These are phyloP conservation scores for Pseudisothecium myosuroides DNA, from an alignment of 225 moss, liverwort and hornwort species.

Conservation along the genomic window DNA sequence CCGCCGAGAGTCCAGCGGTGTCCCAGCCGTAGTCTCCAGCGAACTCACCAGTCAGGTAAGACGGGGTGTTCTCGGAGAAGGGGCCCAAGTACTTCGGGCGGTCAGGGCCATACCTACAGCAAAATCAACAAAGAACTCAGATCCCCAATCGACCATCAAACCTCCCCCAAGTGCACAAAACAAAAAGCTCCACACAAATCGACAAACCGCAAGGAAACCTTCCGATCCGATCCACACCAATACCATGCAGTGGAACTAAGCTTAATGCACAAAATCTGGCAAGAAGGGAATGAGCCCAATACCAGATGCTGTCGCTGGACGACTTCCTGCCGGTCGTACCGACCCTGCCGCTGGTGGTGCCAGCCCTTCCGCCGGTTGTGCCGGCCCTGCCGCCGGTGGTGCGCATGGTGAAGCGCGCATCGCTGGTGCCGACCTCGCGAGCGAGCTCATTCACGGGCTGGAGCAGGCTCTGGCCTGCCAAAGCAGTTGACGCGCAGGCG, in stretches of 20 bases:
- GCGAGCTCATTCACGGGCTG: background rate
- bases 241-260: too few species aligned
- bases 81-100: slow-evolving; percentile 50
- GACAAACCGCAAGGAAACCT: background rate
- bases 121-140: background rate
- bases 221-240: background rate
- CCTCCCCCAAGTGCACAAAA: background rate
- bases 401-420: background rate
- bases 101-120: slow-evolving; percentile 37
- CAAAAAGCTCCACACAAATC: too few species aligned
- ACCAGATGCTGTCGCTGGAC: background rate
- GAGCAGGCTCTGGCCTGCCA: background rate
- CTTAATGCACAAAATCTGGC: background rate
- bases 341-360: background rate
- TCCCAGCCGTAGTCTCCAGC: background rate
- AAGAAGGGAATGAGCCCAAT: background rate
- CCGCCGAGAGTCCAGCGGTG: background rate
- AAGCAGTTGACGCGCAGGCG: background rate
- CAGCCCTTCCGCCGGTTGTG: background rate
- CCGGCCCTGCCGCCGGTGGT: background rate
- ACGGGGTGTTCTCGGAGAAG: slow-evolving; percentile 24
- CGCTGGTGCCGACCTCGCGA: background rate
- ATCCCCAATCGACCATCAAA: too few species aligned
- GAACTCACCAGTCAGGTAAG: background rate
- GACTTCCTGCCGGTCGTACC: background rate